phyloP scores from a whole-genome alignment of 1,139 yeast genomes.

The Geotrichum armillariae region DNA sequence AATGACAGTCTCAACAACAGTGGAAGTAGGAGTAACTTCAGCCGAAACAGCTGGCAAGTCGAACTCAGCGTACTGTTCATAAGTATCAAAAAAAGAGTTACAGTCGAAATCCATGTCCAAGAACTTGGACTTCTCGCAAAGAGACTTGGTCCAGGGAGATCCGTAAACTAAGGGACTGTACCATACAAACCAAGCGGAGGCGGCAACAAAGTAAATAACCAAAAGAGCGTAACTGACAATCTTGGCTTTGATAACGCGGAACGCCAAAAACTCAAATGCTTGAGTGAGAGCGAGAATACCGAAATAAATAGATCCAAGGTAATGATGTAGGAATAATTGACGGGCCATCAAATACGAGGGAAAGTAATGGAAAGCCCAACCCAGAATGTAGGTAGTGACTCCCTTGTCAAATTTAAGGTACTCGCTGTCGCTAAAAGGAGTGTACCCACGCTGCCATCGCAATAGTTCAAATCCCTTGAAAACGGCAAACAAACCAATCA shows the following conservation, averaged over 20 bases:
- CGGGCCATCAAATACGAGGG: conserved; percentile 95
- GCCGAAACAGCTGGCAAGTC: conserved; percentile 1
- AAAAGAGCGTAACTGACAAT: conserved; percentile 46
- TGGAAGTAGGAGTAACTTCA: conserved; percentile 5
- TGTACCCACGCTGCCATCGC: conserved; percentile 66
- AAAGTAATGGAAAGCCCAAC: conserved; percentile 80
- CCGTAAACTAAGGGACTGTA: conserved; percentile 82
- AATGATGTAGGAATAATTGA: conserved; percentile 91
- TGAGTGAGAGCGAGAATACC: conserved; percentile 85
- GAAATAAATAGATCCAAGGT: conserved; percentile 87
- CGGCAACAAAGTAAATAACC: conserved; percentile 49
- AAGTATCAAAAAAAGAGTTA: conserved; percentile 48
- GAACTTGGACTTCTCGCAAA: conserved; percentile 64
- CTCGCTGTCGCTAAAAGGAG: conserved; percentile 48
- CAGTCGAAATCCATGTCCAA: conserved; percentile 83
- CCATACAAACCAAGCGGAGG: conserved; percentile 57
- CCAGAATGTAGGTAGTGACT: conserved; percentile 64
- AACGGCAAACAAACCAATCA: conserved; percentile 54
- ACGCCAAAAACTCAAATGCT: conserved; percentile 62
- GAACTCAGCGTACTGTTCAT: conserved; percentile 31
- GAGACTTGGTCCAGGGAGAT: conserved; percentile 70
- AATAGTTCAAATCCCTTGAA: conserved; percentile 58
- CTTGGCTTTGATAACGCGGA: conserved; percentile 45
- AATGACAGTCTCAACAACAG: background rate
- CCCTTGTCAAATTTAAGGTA: conserved; percentile 73